Percentiles rank a stretch among this genome's conserved stretches.
Conservation (phyloP, 1,139 yeast species). For the Sugiyamaella pinicola region DNA sequence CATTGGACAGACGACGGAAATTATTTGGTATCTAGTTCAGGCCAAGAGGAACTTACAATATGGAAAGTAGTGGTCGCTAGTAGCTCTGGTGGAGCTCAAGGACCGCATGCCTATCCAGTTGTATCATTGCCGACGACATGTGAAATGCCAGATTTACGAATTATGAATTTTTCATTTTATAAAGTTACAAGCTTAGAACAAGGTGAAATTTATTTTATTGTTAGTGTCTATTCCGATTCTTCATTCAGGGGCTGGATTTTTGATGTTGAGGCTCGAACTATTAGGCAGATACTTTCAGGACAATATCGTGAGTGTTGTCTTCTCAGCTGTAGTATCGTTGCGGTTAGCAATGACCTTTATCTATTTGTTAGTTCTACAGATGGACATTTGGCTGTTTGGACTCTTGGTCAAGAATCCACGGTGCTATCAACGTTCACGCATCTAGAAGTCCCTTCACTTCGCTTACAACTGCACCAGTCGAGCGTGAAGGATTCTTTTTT, state of each 20-base stretch:
- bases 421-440: not conserved
- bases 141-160: conserved; percentile 78
- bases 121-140: conserved; percentile 42
- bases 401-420: conserved; percentile 37
- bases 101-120: conserved; percentile 33
- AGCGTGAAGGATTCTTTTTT: conserved; percentile 63
- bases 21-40: conserved; percentile 71
- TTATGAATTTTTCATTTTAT: conserved; percentile 69
- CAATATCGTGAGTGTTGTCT: conserved; percentile 75
- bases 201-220: conserved; percentile 52
- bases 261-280: conserved; percentile 47
- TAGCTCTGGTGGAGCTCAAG: conserved; percentile 12
- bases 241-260: conserved; percentile 67
- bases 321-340: conserved; percentile 57
- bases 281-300: conserved; percentile 52
- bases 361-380: conserved; percentile 75
- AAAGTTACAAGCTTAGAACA: conserved; percentile 39
- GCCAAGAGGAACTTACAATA: conserved; percentile 81
- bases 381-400: conserved; percentile 71
- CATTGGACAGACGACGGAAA: conserved; percentile 56
- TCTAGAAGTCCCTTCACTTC: conserved; percentile 37
- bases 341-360: conserved; percentile 38
- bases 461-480: conserved; percentile 74
- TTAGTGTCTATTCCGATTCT: conserved; percentile 85
- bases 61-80: conserved; percentile 62